Evolutionary conservation across 2,329 filamentous ascomycete genomes (phyloP), one percentile per base, ranked within the genome.

Genomic region (Fusarium continuum): DNA sequence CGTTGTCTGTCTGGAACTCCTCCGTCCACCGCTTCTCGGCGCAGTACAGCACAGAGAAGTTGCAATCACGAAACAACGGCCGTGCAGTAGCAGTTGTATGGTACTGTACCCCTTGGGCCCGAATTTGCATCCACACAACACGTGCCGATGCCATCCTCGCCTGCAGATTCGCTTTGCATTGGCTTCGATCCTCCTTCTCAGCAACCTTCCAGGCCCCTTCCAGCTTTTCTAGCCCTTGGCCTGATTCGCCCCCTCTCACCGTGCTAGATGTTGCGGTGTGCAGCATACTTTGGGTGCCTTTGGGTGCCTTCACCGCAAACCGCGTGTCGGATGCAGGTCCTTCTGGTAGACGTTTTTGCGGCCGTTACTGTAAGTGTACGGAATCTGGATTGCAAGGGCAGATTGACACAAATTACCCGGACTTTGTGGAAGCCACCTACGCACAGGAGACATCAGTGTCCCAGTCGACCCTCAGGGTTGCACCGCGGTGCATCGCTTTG

Each of bases 211-310:
- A 61, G 44, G 46, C 61, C 20, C 7, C 29, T 65, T 65, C 61
- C 62, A 57, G 51, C 29, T 63, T 50, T 64, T 65, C 61, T 54
- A 65, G 61, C 51, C 41, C 48, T 39, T 41, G 10, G 3, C 13
- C 10, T 51, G 35, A 50, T 61, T 40, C 32, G 40, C 17, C 23
- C 19, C 34, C 25, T 28, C 2, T 31, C 17, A 46, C 17, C 7
- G 20, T 29, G 13, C 32, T 23, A 44, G 16, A 17, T 34, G 19
- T 61, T 61, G 57, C 49, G 55, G 57, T 61, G 57, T 60, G 38
- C 26, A 52, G 26, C 2, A 14, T n/a, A n/a, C n/a, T n/a, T n/a
- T n/a, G n/a, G n/a, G 22, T 35, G 31, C 41, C 39, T 48, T 11
- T 41, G 16, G 28, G 19, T 10, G 22, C 10, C 13, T 31, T 38